These are phyloP conservation scores for Cornus suecica DNA, from an alignment of 148 eudicot genomes.

Conservation along the genomic window DNA sequence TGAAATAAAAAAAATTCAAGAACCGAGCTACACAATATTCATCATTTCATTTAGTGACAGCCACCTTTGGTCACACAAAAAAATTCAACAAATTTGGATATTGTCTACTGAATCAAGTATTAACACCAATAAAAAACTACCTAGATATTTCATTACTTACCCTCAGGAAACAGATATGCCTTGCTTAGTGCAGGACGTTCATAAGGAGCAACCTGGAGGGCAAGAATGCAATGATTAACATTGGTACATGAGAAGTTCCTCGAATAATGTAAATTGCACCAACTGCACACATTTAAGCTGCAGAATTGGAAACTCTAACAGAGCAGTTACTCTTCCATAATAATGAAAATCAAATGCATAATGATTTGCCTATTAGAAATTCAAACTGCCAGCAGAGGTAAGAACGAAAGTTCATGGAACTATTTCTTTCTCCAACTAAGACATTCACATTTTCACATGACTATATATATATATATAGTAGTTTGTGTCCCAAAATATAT, in stretches of 20 bases:
- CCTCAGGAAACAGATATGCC: slow-evolving; percentile 91
- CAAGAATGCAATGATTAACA: background rate
- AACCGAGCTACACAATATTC: background rate
- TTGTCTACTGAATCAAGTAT: background rate
- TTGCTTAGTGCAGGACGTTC: slow-evolving; percentile 99
- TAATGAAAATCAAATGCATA: background rate
- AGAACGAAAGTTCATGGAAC: background rate
- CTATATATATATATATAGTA: too few species aligned
- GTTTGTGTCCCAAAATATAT: too few species aligned
- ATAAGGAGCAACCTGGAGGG: slow-evolving; percentile 87
- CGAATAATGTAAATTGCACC: background rate
- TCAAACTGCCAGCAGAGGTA: background rate
- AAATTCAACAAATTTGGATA: background rate
- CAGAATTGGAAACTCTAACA: too few species aligned
- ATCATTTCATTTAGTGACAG: background rate
- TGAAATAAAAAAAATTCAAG: background rate
- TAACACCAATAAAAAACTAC: too few species aligned
- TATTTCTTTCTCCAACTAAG: background rate
- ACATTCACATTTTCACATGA: background rate
- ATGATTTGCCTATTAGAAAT: background rate
- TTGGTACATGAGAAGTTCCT: background rate
- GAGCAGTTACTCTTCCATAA: background rate
- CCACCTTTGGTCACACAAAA: background rate
- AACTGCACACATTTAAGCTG: background rate
- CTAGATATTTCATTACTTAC: slow-evolving; percentile 38